Base-by-base conservation (phyloP, 139 green algal genomes). In the Micractinium conductrix region DNA sequence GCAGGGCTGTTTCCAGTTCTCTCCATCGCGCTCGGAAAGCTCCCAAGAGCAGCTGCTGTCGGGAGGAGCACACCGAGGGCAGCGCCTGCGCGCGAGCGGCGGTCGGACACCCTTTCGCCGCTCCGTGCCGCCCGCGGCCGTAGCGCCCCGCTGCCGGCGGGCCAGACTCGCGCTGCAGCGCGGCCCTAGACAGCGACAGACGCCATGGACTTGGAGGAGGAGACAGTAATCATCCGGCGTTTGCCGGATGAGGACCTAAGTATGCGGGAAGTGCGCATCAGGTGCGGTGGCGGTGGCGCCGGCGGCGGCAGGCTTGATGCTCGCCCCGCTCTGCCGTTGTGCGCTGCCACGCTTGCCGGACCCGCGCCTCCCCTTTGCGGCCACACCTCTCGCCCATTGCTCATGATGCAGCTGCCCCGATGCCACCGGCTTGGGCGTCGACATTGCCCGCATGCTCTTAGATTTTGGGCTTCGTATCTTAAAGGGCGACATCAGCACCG, bases 381-480 rank as follows among this genome's bases (percentile, higher is more conserved):
- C 2, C 9, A 1, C 63, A 21, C 28, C 63, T 22, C 5, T 35
- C 33, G 12, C 10, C 60, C 26, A 33, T 44, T 21, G 12, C n/a
- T 37, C 10, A 33, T 44, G 35, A 2, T 58, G 70, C 70, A 78
- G 68, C 38, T 92, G 88, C 73, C 89, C 90, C 17, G 91, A 94
- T 76, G 88, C 88, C 38, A 94, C 89, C 0, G 87, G 89, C 8
- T 55, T 90, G 21, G 87, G 84, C 9, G 78, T 82, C 0, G 86
- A 90, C 71, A 81, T 94, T 43, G 73, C 87, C 21, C 80, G 91
- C 50, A 81, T 92, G 73, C 58, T 94, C 50, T 84, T 94, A 26
- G 90, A 94, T 78, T 93, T 92, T 91, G 90, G 90, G 16, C 71
- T 94, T 21, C 80, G 76, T 1, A 89, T 93, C 35, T 33, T 90